Percentiles rank a stretch among this genome's conserved stretches.
These are phyloP conservation scores for Penicillium sp. DNA, from an alignment of 2,329 filamentous ascomycete species.

Conservation along the genomic window DNA sequence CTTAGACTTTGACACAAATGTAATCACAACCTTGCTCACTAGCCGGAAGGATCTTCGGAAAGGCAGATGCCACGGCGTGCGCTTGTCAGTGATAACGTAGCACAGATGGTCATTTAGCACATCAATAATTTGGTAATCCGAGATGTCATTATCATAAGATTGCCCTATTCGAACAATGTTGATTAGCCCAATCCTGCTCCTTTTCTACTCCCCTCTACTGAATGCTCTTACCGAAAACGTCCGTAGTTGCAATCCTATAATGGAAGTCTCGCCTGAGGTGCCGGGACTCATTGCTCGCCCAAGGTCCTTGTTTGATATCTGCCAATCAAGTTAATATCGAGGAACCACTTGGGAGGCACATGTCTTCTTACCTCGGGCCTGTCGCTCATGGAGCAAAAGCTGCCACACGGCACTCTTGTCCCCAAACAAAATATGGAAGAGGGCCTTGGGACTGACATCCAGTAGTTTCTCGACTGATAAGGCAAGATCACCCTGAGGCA, in stretches of 20 bases:
- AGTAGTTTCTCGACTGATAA: constrained; percentile 80
- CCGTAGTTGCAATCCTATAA: constrained; percentile 72
- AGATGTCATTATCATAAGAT: constrained; percentile 64
- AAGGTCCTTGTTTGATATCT: constrained; percentile 84
- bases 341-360: neutral
- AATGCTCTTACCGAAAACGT: constrained; percentile 62
- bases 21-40: constrained; percentile 90
- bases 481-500: constrained; percentile 78
- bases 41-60: constrained; percentile 78
- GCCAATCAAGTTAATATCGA: constrained; percentile 20
- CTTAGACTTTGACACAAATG: constrained; percentile 86
- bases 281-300: constrained; percentile 72
- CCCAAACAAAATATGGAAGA: constrained; percentile 95
- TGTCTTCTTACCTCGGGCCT: constrained; percentile 61
- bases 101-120: constrained; percentile 76
- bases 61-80: constrained; percentile 81
- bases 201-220: neutral
- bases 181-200: neutral
- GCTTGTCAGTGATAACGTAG: constrained; percentile 68
- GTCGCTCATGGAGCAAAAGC: constrained; percentile 81
- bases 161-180: constrained; percentile 36
- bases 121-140: constrained; percentile 86
- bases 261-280: constrained; percentile 77
- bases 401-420: constrained; percentile 96
- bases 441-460: constrained; percentile 87